Base-by-base conservation (phyloP, 2,329 filamentous ascomycete species). In the Leptosphaerulina australis region DNA sequence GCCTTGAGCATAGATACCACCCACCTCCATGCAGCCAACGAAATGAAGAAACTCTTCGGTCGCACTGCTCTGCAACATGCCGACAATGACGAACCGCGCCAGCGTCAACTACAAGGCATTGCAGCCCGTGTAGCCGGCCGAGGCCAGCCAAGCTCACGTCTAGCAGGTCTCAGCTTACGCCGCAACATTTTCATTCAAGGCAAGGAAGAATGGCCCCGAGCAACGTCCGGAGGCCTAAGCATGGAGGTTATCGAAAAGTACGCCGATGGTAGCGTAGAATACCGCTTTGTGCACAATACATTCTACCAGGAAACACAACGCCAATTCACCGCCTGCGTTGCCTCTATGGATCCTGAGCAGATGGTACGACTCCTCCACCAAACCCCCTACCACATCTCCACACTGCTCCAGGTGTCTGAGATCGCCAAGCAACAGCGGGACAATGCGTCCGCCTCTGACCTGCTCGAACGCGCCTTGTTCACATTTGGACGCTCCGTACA, bases 381-480 rank as follows among this genome's bases (percentile, higher is more conserved):
- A 60, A 86, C 91, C 63, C 89, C 93, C 3, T 97, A 97, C 70
- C 92, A 97, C 69, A 88, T 97, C 59, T 94, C 91, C 1, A 92
- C 90, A 2, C 82, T 97, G n/a, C 85, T 97, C 17, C 92, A 97
- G 69, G 91, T 96, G 21, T 95, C 90, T 55, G 90, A 91, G 69
- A 88, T 97, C 39, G 91, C 91, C 10, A 93, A 94, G 69, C 89
- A 96, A 59, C 91, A 97, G 67, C 85, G 91, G 44, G 94, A 97
- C 67, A 87, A 91, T 69, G 85, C 92, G 1, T 83, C 94, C 3
- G 87, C 93, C 0, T 88, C 90, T 3, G 92, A 97, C 64, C 82
- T 97, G 1, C 84, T 95, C 44, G 93, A 97, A 74, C 84, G 94
- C 35, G 92, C 93, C 0, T 81, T 99, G 5, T 97, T 97, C 75